Evolutionary conservation across 148 eudicot genomes (phyloP).

Genomic region (Heliosperma pusillum): DNA sequence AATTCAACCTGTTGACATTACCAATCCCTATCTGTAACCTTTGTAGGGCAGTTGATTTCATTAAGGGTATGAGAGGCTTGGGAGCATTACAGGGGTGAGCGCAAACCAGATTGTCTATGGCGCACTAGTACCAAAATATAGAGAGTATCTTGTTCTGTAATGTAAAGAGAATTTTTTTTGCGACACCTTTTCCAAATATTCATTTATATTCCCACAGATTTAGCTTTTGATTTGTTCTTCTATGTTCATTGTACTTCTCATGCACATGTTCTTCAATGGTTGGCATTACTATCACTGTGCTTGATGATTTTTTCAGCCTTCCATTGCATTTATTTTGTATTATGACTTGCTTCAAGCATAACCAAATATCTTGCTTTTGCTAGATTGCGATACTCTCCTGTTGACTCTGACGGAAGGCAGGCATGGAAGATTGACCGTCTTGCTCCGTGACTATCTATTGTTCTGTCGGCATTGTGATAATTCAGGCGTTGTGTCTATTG

Average conservation of each 20-base stretch:
- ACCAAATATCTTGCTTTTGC: not conserved
- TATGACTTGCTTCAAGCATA: slow-evolving; percentile 5
- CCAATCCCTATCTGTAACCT: not conserved
- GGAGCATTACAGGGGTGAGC: not conserved
- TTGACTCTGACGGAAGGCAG: slow-evolving; percentile 42
- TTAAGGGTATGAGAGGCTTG: not conserved
- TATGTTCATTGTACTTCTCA: not conserved
- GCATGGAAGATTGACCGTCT: slow-evolving; percentile 66
- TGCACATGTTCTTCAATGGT: not conserved
- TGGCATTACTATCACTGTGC: slow-evolving; percentile 3
- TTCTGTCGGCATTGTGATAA: slow-evolving; percentile 44
- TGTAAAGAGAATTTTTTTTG: not conserved
- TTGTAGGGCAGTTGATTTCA: not conserved
- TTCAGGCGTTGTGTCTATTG: slow-evolving; percentile 14
- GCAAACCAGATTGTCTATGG: not conserved
- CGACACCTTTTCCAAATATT: slow-evolving; percentile 1
- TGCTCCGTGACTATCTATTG: slow-evolving; percentile 68
- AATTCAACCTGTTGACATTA: not conserved
- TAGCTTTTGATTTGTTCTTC: not conserved
- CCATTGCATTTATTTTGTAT: not conserved
- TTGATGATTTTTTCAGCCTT: not conserved
- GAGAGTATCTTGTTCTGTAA: slow-evolving; percentile 2
- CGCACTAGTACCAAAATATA: not conserved
- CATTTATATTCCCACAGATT: not conserved
- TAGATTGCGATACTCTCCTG: slow-evolving; percentile 70